A percentile compares a stretch with the other conserved stretches of the same genome.
These are phyloP conservation scores for Paramyrothecium sp. DNA, from an alignment of 2,329 filamentous ascomycete species.

Conservation along the genomic window DNA sequence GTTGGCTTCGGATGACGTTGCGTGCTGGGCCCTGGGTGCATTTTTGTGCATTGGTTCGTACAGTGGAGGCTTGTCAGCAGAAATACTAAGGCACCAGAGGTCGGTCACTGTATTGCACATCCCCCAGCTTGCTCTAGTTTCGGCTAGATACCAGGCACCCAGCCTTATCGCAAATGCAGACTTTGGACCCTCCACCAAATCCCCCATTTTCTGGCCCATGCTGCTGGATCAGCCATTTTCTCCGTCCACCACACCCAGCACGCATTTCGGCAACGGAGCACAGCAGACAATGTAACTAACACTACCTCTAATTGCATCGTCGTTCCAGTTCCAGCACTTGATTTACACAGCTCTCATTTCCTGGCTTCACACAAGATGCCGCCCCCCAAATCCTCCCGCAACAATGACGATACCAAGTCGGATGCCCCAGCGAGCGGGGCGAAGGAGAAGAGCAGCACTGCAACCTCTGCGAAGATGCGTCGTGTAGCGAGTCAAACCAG, in stretches of 20 bases:
- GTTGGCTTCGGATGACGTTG: not conserved
- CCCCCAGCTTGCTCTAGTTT: too few relatives aligned
- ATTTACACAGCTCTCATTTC: not conserved
- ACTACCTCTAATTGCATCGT: not conserved
- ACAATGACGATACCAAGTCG: constrained; percentile 45
- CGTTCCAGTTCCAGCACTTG: not conserved
- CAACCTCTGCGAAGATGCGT: constrained; percentile 53
- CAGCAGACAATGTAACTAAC: not conserved
- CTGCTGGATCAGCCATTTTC: too few relatives aligned
- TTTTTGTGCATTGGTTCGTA: not conserved
- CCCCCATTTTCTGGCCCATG: not conserved
- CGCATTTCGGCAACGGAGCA: not conserved
- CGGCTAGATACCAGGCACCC: too few relatives aligned
- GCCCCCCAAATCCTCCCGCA: constrained; percentile 44
- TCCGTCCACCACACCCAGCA: not conserved
- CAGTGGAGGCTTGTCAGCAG: too few relatives aligned
- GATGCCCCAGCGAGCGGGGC: constrained; percentile 28
- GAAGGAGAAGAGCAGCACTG: constrained; percentile 46
- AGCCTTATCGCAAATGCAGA: too few relatives aligned
- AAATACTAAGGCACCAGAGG: too few relatives aligned
- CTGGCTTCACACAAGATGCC: constrained; percentile 30
- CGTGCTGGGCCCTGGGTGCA: not conserved
- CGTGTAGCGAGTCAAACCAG: constrained; percentile 53
- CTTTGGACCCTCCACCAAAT: too few relatives aligned
- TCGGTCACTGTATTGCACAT: too few relatives aligned